Evolutionary conservation across 208 protist genomes (phyloP).

Genomic region (Entamoeba invadens): DNA sequence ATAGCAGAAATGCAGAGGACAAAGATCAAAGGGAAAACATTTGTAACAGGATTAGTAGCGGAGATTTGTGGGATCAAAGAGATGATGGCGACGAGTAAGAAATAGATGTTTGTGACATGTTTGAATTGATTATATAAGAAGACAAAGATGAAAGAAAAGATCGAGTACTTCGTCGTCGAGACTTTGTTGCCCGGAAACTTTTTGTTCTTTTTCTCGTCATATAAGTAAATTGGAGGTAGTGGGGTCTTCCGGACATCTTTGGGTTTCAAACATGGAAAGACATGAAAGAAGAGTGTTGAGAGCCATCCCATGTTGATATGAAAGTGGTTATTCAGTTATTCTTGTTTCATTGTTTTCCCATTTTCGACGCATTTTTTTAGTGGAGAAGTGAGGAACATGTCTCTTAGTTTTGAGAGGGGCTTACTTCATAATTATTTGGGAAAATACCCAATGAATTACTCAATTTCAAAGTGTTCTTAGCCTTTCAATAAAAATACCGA

Average conservation of each 20-base stretch:
- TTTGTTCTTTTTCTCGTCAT: not conserved
- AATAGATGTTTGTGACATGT: slow-evolving; percentile 25
- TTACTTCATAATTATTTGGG: too few relatives aligned
- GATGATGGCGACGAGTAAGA: not conserved
- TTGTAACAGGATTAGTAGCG: not conserved
- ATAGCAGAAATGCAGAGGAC: slow-evolving; percentile 10
- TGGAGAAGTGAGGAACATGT: too few relatives aligned
- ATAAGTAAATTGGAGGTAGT: not conserved
- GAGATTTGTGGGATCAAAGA: not conserved
- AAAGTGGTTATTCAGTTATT: too few relatives aligned
- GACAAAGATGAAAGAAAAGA: not conserved
- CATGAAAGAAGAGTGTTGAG: not conserved
- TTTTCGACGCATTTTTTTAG: too few relatives aligned
- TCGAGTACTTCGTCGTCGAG: slow-evolving; percentile 6
- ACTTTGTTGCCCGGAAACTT: not conserved
- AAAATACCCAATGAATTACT: too few relatives aligned
- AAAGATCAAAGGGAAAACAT: slow-evolving; percentile 11
- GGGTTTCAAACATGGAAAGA: not conserved
- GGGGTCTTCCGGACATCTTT: not conserved
- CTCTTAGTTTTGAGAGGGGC: too few relatives aligned
- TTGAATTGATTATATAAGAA: slow-evolving; percentile 15
- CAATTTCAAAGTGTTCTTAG: too few relatives aligned
- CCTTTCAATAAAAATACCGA: too few relatives aligned
- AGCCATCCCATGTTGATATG: not conserved
- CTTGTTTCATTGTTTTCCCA: too few relatives aligned